Conservation (phyloP, 2,329 filamentous ascomycete genomes). For the Botrytis fabae region DNA sequence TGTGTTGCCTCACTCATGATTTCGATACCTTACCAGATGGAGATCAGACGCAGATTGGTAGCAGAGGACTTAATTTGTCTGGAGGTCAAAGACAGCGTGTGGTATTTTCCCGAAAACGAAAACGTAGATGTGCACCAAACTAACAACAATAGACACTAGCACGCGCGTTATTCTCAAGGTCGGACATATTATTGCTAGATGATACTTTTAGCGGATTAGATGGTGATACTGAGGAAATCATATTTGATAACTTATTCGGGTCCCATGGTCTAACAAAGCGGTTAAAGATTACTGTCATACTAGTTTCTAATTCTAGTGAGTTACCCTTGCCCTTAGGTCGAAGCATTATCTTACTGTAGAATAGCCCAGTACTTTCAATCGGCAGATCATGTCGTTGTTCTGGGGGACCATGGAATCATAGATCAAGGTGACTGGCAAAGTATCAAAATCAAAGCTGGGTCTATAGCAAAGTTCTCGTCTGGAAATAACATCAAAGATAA, state of each 20-base stretch:
- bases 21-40: conserved; percentile 39
- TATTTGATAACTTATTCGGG: conserved; percentile 48
- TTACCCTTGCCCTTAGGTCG: conserved; percentile 27
- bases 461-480: conserved; percentile 1
- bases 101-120: conserved; percentile 31
- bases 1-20: conserved; percentile 35
- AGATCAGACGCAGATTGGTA: conserved; percentile 45
- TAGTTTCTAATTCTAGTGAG: conserved; percentile 46
- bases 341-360: conserved; percentile 5
- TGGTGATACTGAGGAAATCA: conserved; percentile 44
- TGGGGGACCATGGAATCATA: conserved; percentile 29
- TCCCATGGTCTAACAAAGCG: conserved; percentile 45
- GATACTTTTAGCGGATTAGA: conserved; percentile 51
- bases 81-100: conserved; percentile 49
- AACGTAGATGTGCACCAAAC: neutral
- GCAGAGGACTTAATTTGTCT: conserved; percentile 46
- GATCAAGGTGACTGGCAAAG: neutral
- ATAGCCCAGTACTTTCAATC: conserved; percentile 42
- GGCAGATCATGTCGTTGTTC: conserved; percentile 46
- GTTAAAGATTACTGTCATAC: conserved; percentile 45
- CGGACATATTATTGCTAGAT: conserved; percentile 47
- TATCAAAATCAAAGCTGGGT: neutral
- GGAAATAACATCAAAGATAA: neutral
- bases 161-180: conserved; percentile 48
- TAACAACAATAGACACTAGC: conserved; percentile 43